phyloP scores from a whole-genome alignment of 2,329 filamentous ascomycete genomes.

The Aspergillus sclerotialis region DNA sequence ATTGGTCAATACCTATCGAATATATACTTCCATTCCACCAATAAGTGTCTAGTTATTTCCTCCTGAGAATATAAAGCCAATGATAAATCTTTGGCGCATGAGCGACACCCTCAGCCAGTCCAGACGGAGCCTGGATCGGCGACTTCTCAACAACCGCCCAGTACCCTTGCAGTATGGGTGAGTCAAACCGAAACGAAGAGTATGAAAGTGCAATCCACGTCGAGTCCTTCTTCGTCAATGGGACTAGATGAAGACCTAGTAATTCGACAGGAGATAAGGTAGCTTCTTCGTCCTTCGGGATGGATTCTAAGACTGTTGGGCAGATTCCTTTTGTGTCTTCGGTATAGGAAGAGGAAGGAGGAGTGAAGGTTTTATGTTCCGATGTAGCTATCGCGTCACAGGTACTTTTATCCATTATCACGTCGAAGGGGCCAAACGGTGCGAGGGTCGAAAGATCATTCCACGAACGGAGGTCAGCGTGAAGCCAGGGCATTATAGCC shows the following conservation, averaged over 20 bases:
- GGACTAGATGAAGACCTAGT: constrained; percentile 24
- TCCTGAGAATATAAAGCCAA: constrained; percentile 27
- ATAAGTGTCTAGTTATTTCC: too few species aligned
- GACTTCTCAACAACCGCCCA: constrained; percentile 24
- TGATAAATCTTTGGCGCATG: constrained; percentile 28
- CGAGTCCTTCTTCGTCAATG: constrained; percentile 19
- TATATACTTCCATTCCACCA: too few species aligned
- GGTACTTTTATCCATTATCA: constrained; percentile 31
- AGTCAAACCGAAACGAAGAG: constrained; percentile 27
- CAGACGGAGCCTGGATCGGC: constrained; percentile 25
- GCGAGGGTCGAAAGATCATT: constrained; percentile 17
- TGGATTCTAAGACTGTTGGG: constrained; percentile 13
- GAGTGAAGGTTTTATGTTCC: constrained; percentile 9
- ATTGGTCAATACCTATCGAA: too few species aligned
- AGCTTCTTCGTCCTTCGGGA: constrained; percentile 6
- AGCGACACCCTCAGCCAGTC: constrained; percentile 18
- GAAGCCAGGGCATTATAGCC: constrained; percentile 25
- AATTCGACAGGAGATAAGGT: constrained; percentile 28
- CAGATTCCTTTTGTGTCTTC: constrained; percentile 11
- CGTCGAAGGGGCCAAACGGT: constrained; percentile 22
- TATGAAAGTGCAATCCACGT: constrained; percentile 29
- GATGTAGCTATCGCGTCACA: constrained; percentile 31
- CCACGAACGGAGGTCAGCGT: constrained; percentile 25
- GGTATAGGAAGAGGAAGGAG: too few species aligned
- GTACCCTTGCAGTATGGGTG: constrained; percentile 13